Conservation (phyloP, 345 rosid genomes). For the Microcos paniculata region DNA sequence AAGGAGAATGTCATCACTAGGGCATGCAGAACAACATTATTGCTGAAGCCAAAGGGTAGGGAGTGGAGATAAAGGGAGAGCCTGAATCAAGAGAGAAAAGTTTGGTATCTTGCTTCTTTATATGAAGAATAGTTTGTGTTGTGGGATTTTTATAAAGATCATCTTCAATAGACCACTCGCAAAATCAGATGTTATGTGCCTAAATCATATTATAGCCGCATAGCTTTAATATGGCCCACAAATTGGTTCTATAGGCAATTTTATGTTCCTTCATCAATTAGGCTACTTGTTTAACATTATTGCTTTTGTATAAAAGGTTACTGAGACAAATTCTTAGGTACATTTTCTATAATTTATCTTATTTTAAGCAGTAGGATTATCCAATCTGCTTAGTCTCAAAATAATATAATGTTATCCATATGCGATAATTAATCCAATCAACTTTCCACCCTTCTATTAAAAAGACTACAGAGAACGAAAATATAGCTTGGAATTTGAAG, state of each 20-base stretch:
- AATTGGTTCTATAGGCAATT: not conserved
- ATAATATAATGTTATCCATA: too few species aligned
- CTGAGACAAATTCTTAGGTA: not conserved
- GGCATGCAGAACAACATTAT: not conserved
- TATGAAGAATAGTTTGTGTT: not conserved
- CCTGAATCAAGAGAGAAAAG: not conserved
- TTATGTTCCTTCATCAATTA: not conserved
- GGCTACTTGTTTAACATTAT: not conserved
- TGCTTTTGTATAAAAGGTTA: not conserved
- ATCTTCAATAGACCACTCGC: not conserved
- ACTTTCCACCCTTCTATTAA: not conserved
- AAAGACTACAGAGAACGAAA: not conserved
- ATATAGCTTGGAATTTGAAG: not conserved
- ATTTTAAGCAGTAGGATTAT: not conserved
- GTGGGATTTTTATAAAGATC: not conserved
- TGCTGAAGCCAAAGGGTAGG: not conserved
- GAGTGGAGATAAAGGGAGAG: not conserved
- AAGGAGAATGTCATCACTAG: not conserved
- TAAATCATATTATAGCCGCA: not conserved
- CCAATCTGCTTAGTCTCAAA: not conserved
- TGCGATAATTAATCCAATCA: not conserved
- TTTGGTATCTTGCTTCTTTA: not conserved
- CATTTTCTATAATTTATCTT: not conserved
- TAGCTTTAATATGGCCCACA: not conserved
- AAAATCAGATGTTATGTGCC: not conserved